Base-by-base conservation (phyloP, 257 asterid species). In the Solanum sitiens region DNA sequence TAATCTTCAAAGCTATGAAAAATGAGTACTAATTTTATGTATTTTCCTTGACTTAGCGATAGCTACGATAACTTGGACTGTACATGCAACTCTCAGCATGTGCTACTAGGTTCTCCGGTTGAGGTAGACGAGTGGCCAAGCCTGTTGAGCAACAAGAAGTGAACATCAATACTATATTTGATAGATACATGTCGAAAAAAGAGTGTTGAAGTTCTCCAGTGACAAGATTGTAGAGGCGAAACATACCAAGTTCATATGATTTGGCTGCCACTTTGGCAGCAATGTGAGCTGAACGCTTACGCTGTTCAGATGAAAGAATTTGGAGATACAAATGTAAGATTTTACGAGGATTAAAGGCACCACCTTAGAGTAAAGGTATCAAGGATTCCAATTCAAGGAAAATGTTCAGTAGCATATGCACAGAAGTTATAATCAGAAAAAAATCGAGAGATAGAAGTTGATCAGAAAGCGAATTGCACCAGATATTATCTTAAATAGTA, bases 51-150 rank as follows among this genome's bases (percentile, higher is more conserved):
- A 71, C 90, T 95, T 90, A 96, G 72, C 97, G 95, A 86, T 94
- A 96, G 92, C 91, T 94, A 67, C 93, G 93, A 42, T 96, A 96
- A 86, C 90, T 90, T 47, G 99, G 99, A 92, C 98, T 94, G 93
- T 96, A 96, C 99, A 96, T 95, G 82, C 96, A 96, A 91, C 98
- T 95, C 87, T 93, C 95, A 14, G 99, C 97, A 75, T 94, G 91
- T 76, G 93, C 90, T 59, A 87, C 95, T 53, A 94, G 91, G 89
- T 94, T 92, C 47, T 90, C 91, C 0, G 98, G 99, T 87, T 92
- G 93, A 5, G 98, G 99, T 35, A 96, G 91, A 87, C 98, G 97
- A 80, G 98, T 93, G 4, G 98, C 98, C 92, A 95, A 90, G 89
- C 98, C 99, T 96, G 89, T 65, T 87, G 79, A 86, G 56, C 25